A percentile compares a stretch with the other conserved stretches of the same genome.
phyloP scores from a whole-genome alignment of 345 rosid species.

The Aquilaria malaccensis region DNA sequence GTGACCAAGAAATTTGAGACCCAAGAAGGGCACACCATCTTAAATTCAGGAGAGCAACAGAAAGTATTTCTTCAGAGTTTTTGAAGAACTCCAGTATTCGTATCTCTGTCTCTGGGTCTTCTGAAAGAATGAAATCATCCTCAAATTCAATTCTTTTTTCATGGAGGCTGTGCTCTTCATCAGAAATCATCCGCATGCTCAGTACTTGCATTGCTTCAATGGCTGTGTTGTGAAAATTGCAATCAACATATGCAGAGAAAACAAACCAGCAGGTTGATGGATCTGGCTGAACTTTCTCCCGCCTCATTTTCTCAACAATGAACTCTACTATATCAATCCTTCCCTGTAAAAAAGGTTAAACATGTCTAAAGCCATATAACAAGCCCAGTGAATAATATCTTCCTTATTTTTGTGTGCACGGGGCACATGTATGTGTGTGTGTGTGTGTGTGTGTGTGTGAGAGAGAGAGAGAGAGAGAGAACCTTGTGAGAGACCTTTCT shows the following conservation, averaged over 20 bases:
- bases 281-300: constrained; percentile 54
- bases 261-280: constrained; percentile 57
- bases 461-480: constrained; percentile 4
- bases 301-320: constrained; percentile 52
- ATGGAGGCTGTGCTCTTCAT: constrained; percentile 27
- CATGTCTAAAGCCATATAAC: not conserved
- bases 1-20: constrained; percentile 47
- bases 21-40: constrained; percentile 76
- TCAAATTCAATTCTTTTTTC: constrained; percentile 42
- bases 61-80: constrained; percentile 31
- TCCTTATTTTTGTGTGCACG: too few species aligned
- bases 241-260: constrained; percentile 37
- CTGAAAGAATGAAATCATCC: constrained; percentile 43
- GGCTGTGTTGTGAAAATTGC: constrained; percentile 38
- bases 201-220: constrained; percentile 73
- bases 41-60: constrained; percentile 50
- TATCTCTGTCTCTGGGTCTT: constrained; percentile 50
- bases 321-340: constrained; percentile 62
- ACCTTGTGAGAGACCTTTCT: constrained; percentile 47
- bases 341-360: constrained; percentile 23
- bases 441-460: not conserved
- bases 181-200: constrained; percentile 55
- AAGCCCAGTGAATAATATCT: too few species aligned
- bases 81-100: constrained; percentile 38
- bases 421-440: not conserved